Percentiles rank a stretch among this genome's conserved stretches.
Evolutionary conservation across 2,329 filamentous ascomycete genomes (phyloP).

Genomic region (Aspergillus sp.): DNA sequence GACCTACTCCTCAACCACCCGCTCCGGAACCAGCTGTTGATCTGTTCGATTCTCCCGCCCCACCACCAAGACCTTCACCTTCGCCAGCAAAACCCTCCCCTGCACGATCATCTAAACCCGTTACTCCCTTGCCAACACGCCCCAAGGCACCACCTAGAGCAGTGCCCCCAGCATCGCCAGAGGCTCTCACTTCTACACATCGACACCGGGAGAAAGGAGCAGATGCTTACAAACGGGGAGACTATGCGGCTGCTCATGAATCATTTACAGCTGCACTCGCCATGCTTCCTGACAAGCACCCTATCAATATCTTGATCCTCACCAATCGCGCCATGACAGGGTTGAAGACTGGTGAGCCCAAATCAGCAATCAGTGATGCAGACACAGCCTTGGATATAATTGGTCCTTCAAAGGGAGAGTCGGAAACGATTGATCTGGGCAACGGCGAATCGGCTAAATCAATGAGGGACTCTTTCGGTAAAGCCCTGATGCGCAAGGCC

Average conservation of each 20-base stretch:
- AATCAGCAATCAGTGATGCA: conserved; percentile 78
- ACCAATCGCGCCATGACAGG: conserved; percentile 88
- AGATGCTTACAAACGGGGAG: conserved; percentile 87
- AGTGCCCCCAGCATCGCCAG: conserved; percentile 62
- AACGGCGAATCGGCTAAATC: conserved; percentile 65
- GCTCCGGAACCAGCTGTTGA: conserved; percentile 52
- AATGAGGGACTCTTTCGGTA: conserved; percentile 90
- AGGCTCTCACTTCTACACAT: conserved; percentile 70
- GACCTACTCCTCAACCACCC: conserved; percentile 46
- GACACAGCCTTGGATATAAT: conserved; percentile 77
- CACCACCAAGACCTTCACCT: conserved; percentile 27
- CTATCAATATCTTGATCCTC: conserved; percentile 79
- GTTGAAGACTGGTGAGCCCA: conserved; percentile 87
- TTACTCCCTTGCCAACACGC: conserved; percentile 40
- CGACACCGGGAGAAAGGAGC: conserved; percentile 74
- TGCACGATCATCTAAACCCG: conserved; percentile 38
- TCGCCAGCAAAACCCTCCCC: conserved; percentile 32
- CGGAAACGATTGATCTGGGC: conserved; percentile 70
- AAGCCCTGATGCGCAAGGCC: conserved; percentile 89
- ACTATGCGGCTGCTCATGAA: conserved; percentile 80
- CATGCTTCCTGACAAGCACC: conserved; percentile 71
- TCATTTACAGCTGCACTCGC: conserved; percentile 75
- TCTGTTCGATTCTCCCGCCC: conserved; percentile 53
- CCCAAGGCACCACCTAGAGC: conserved; percentile 46
- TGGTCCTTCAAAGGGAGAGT: conserved; percentile 70